These are phyloP conservation scores for Podaxis sp. DNA, from an alignment of 768 basidiomycete genomes.

Conservation along the genomic window DNA sequence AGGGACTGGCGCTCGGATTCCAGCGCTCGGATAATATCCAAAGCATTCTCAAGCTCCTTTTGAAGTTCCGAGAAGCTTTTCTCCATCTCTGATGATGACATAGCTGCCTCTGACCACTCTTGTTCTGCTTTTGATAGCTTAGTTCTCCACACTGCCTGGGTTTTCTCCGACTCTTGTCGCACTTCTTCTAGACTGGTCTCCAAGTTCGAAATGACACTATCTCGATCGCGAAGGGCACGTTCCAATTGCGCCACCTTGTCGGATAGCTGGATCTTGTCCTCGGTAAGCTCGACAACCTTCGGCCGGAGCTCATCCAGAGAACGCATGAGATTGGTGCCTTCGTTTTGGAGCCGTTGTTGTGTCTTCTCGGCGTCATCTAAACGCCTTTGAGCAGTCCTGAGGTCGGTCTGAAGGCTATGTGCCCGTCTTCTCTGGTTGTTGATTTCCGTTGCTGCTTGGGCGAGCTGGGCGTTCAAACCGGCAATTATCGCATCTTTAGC, in stretches of 20 bases:
- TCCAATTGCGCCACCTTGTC: conserved; percentile 61
- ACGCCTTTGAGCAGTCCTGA: conserved; percentile 58
- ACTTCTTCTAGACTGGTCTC: conserved; percentile 55
- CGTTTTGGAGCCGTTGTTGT: conserved; percentile 68
- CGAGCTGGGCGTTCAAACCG: conserved; percentile 57
- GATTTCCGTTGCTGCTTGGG: conserved; percentile 50
- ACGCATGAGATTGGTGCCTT: conserved; percentile 74
- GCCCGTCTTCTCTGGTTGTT: conserved; percentile 49
- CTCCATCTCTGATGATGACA: conserved; percentile 54
- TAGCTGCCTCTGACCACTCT: conserved; percentile 44
- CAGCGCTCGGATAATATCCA: conserved; percentile 49
- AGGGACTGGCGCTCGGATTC: conserved; percentile 62
- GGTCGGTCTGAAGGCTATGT: conserved; percentile 60
- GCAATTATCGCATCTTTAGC: conserved; percentile 41
- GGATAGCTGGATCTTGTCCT: conserved; percentile 60
- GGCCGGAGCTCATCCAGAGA: conserved; percentile 84
- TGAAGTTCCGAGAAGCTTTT: conserved; percentile 59
- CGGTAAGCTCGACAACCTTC: conserved; percentile 79
- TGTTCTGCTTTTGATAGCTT: conserved; percentile 45
- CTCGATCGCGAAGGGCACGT: conserved; percentile 48
- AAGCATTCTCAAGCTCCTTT: conserved; percentile 52
- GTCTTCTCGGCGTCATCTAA: conserved; percentile 71
- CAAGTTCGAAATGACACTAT: conserved; percentile 55
- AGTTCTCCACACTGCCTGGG: conserved; percentile 40
- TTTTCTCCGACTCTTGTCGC: conserved; percentile 44